phyloP scores from a whole-genome alignment of 345 rosid genomes.

The Ceriops decandra region DNA sequence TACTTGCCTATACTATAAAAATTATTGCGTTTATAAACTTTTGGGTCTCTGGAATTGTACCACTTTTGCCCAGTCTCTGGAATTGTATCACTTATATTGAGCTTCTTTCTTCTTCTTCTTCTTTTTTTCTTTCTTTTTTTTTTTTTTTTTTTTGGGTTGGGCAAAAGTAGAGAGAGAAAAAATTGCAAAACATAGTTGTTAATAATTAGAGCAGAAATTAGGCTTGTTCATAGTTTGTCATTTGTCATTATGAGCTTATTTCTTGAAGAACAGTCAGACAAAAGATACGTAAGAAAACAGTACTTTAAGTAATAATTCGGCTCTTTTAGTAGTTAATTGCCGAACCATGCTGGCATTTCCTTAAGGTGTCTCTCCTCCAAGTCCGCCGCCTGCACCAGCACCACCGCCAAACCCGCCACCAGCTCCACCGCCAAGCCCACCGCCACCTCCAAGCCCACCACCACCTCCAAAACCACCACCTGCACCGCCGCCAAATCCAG shows the following conservation, averaged over 20 bases:
- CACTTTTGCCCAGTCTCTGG: no score
- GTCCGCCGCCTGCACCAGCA: conserved; percentile 25
- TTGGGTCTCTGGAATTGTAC: no score
- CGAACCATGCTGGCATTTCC: neutral
- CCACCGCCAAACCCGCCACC: neutral
- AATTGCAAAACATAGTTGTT: no score
- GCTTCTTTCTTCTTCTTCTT: no score
- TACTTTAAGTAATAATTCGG: neutral
- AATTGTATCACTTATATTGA: no score
- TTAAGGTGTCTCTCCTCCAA: conserved; percentile 35
- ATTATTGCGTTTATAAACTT: no score
- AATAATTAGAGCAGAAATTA: no score
- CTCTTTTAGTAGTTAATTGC: neutral
- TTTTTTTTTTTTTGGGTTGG: no score
- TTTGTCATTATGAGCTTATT: neutral
- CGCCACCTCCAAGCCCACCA: neutral
- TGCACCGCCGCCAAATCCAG: conserved; percentile 16
- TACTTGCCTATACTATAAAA: no score
- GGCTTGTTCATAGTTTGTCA: neutral
- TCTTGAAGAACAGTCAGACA: neutral
- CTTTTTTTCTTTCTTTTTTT: no score
- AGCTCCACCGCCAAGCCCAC: neutral
- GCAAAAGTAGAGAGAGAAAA: no score
- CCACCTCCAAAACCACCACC: conserved; percentile 20
- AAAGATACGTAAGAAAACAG: neutral